Evolutionary conservation across 2,329 filamentous ascomycete genomes (phyloP), one percentile per base, ranked within the genome.

Genomic region (Aspergillaceae sp.): DNA sequence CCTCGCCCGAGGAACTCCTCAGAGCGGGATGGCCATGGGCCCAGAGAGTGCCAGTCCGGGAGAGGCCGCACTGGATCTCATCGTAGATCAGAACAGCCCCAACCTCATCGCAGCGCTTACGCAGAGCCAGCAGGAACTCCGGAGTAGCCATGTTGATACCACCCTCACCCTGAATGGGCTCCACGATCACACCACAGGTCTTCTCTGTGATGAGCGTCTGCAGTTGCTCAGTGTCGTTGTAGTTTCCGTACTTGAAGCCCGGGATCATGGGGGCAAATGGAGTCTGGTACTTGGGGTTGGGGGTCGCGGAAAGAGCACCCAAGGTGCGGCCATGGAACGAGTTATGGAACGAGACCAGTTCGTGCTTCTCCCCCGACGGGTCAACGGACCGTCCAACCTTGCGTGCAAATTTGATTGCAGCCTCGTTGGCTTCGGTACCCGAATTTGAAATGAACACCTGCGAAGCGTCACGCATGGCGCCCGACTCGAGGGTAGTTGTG

Each of bases 321-420:
- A 97, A 94, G 10, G 92, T 97, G 48, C 92, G 84, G 57, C 92
- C 92, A 68, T 98, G 92, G 76, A 98, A 98, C 35, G 87, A 90
- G 58, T 85, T 84, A 58, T 87, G 73, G 74, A 97, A 98, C 10
- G 88, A 94, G 43, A 97, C 87, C 41, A 98, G 71, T 60, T 96
- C 89, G 57, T 80, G 68, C 72, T 97, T 95, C 19, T 67, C 69
- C 41, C 86, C 84, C 0, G 80, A 80, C 1, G 85, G 80, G 52
- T 89, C 84, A 29, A 83, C 59, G 7, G 80, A 73, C 67, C 91
- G 91, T 57, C 89, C 90, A 26, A 85, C 83, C 70, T 98, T 98
- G 57, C 92, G 81, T 19, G 91, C 86, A 60, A 98, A 97, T 68
- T 98, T 98, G 66, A 98, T 86, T 33, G 91, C 92, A 1, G 91